phyloP scores from a whole-genome alignment of 1,284 basidiomycete species.

The Tylopilus sp. region DNA sequence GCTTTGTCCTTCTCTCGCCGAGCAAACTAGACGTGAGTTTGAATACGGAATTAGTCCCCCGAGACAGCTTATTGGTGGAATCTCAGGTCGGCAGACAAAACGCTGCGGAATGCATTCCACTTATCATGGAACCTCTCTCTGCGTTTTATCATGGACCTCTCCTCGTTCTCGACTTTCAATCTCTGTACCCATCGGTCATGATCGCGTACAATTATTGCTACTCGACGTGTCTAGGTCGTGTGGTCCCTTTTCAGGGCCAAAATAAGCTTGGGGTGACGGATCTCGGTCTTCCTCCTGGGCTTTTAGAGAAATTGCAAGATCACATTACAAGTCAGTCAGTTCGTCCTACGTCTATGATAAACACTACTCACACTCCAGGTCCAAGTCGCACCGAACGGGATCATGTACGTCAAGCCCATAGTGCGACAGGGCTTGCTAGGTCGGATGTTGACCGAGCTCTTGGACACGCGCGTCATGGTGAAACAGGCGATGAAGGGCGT shows the following conservation, averaged over 20 bases:
- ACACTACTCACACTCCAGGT: slow-evolving; percentile 3
- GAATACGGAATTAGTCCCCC: not conserved
- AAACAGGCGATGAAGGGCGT: slow-evolving; percentile 90
- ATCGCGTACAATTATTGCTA: slow-evolving; percentile 98
- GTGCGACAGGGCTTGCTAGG: slow-evolving; percentile 84
- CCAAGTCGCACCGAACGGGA: slow-evolving; percentile 89
- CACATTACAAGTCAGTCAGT: slow-evolving; percentile 64
- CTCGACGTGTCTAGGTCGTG: slow-evolving; percentile 92
- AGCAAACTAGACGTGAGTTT: slow-evolving; percentile 71
- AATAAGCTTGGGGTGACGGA: slow-evolving; percentile 87
- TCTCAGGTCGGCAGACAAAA: slow-evolving; percentile 90
- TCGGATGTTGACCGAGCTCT: slow-evolving; percentile 89
- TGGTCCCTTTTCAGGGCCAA: slow-evolving; percentile 78
- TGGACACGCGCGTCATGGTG: slow-evolving; percentile 98
- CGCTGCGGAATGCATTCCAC: slow-evolving; percentile 90
- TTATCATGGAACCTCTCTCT: slow-evolving; percentile 92
- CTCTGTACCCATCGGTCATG: slow-evolving; percentile 95
- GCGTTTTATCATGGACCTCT: slow-evolving; percentile 89
- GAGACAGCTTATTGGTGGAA: not conserved
- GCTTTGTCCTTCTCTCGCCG: slow-evolving; percentile 84
- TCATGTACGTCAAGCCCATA: slow-evolving; percentile 86
- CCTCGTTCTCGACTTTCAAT: slow-evolving; percentile 82
- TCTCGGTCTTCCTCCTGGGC: slow-evolving; percentile 66
- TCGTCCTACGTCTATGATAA: not conserved
- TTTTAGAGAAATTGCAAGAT: slow-evolving; percentile 66